Conservation (phyloP, 2,329 filamentous ascomycete genomes). For the Penicillium sp. region DNA sequence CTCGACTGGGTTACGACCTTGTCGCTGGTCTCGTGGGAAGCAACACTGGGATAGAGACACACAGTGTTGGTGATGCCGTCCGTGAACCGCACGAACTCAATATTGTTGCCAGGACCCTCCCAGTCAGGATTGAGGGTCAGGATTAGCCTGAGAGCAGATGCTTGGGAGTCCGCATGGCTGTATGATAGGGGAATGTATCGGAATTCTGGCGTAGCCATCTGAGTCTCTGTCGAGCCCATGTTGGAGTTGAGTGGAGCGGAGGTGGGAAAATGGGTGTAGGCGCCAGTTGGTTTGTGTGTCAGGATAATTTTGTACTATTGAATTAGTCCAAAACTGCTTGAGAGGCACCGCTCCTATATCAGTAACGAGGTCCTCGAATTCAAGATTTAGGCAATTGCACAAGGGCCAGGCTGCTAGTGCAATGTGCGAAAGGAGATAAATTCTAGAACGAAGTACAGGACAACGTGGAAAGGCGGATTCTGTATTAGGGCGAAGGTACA, state of each 20-base stretch:
- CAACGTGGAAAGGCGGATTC: background rate
- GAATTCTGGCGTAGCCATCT: constrained; percentile 21
- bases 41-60: constrained; percentile 32
- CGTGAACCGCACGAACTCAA: constrained; percentile 88
- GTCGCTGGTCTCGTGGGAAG: background rate
- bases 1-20: background rate
- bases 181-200: constrained; percentile 71
- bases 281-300: constrained; percentile 2
- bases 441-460: background rate
- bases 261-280: constrained; percentile 2
- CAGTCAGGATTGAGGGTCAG: constrained; percentile 79
- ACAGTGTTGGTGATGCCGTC: constrained; percentile 97
- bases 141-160: constrained; percentile 76
- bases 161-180: constrained; percentile 70
- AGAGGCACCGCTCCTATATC: background rate
- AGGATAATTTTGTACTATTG: background rate
- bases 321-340: background rate
- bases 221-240: constrained; percentile 28
- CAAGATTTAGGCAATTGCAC: background rate
- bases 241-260: constrained; percentile 3
- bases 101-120: constrained; percentile 66
- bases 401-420: background rate
- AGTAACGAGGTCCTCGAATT: background rate
- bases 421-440: background rate
- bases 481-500: background rate